Conservation (phyloP, 2,329 filamentous ascomycete genomes). For the Gremmenia infestans region DNA sequence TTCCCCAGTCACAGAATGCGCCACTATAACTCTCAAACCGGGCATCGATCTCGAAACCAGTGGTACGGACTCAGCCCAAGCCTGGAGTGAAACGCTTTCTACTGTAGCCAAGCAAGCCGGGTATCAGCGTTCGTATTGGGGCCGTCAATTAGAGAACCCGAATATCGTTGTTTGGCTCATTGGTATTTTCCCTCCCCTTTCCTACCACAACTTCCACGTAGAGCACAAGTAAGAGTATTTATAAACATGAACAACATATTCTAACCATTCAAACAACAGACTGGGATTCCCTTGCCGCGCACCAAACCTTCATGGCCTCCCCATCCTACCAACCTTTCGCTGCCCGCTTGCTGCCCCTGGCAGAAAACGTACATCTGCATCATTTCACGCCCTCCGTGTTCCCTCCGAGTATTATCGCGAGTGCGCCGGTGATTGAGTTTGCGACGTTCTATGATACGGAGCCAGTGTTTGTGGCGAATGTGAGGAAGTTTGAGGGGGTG, state of each 20-base stretch:
- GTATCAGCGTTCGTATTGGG: not conserved
- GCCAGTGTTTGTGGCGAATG: conserved; percentile 3
- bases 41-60: conserved; percentile 28
- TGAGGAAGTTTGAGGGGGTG: conserved; percentile 7
- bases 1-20: conserved; percentile 1
- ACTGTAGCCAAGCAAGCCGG: not conserved
- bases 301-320: conserved; percentile 37
- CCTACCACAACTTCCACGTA: not conserved
- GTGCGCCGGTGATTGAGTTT: conserved; percentile 18
- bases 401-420: conserved; percentile 3
- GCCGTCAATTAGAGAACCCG: not conserved
- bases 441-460: conserved; percentile 15
- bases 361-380: conserved; percentile 10
- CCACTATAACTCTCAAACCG: conserved; percentile 32
- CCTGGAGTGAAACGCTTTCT: conserved; percentile 30
- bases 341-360: conserved; percentile 2
- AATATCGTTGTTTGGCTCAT: not conserved
- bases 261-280: conserved; percentile 27
- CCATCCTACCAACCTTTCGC: conserved; percentile 37
- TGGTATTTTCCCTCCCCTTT: not conserved
- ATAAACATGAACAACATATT: not conserved
- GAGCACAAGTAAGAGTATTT: not conserved
- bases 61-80: conserved; percentile 23
- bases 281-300: conserved; percentile 37
- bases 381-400: conserved; percentile 11